A percentile compares a stretch with the other conserved stretches of the same genome.
phyloP scores from a whole-genome alignment of 768 basidiomycete genomes.

The Hemileccinum rubropunctum region DNA sequence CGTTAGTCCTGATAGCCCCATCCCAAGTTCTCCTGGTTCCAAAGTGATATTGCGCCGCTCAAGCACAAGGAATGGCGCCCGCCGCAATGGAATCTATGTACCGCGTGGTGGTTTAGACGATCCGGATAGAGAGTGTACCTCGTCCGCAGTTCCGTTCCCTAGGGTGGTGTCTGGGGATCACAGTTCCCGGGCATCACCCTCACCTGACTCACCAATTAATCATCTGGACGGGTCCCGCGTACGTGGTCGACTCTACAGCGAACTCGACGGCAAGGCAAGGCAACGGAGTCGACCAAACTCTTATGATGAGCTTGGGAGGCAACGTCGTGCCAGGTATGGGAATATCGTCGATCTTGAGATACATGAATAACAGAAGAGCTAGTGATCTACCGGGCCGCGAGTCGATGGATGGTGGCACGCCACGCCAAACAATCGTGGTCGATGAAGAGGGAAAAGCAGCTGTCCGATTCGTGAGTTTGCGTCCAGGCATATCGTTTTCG shows the following conservation, averaged over 20 bases:
- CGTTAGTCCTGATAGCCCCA: slow-evolving; percentile 53
- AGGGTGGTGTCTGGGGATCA: slow-evolving; percentile 54
- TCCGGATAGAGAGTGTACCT: slow-evolving; percentile 32
- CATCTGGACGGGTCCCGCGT: slow-evolving; percentile 39
- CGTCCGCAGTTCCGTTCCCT: slow-evolving; percentile 63
- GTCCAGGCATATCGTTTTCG: not conserved
- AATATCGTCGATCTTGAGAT: slow-evolving; percentile 66
- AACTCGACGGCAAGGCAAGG: slow-evolving; percentile 57
- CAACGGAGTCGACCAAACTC: slow-evolving; percentile 61
- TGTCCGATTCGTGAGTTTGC: slow-evolving; percentile 72
- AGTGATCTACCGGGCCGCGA: slow-evolving; percentile 65
- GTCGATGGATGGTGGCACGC: slow-evolving; percentile 60
- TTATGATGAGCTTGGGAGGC: slow-evolving; percentile 63
- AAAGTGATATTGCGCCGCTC: slow-evolving; percentile 55
- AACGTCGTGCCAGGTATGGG: slow-evolving; percentile 63
- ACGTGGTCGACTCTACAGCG: slow-evolving; percentile 67
- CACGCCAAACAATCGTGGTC: slow-evolving; percentile 70
- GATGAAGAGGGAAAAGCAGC: slow-evolving; percentile 78
- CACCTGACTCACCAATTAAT: slow-evolving; percentile 37
- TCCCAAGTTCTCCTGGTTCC: slow-evolving; percentile 32
- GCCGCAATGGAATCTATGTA: slow-evolving; percentile 47
- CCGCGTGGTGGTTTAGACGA: slow-evolving; percentile 39
- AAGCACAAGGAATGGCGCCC: slow-evolving; percentile 50
- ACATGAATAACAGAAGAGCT: slow-evolving; percentile 49
- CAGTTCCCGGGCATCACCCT: slow-evolving; percentile 32